Evolutionary conservation across 345 rosid genomes (phyloP), one percentile per base, ranked within the genome.

Genomic region (Salix viminalis): DNA sequence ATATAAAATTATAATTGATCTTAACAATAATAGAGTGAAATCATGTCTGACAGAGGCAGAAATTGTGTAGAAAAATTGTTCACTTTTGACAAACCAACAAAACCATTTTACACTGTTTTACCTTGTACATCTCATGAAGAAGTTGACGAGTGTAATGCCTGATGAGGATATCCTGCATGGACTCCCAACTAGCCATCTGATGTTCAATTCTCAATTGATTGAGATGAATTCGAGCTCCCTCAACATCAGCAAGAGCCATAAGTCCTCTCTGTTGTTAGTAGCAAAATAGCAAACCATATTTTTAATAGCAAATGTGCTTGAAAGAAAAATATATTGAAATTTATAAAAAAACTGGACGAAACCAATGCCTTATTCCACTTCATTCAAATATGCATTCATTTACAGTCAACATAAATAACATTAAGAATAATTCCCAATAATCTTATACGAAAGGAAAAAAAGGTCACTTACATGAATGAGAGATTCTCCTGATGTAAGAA

Each of bases 101-200:
- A 75, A 23, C 11, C 61, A 60, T 36, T n/a, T 52, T 71, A 44
- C 42, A 50, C 30, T n/a, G 37, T 54, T 75, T 75, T 84, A 91
- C 99, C 97, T 95, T 95, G 91, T 95, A 95, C 85, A 89, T 90
- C 88, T 95, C 99, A 87, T 92, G 99, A 77, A 93, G 88, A 76
- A 95, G 84, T 84, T 95, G 97, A 68, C 96, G 90, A 65, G 86
- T 85, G 77, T 91, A 95, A 84, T 95, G 99, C 83, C 92, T 86
- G 68, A 84, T 80, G 82, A 95, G 92, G 76, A 92, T 90, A 83
- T 91, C 97, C 87, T 89, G 91, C 85, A 95, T 86, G 46, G 99
- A 95, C 79, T 90, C 94, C 97, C 93, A 89, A 77, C 99, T 90
- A 75, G 97, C 90, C 90, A 95, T 88, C 76, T 90, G 97, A 88